These are phyloP conservation scores for Blumeria hordei DNA, from an alignment of 2,329 filamentous ascomycete species.

Conservation along the genomic window DNA sequence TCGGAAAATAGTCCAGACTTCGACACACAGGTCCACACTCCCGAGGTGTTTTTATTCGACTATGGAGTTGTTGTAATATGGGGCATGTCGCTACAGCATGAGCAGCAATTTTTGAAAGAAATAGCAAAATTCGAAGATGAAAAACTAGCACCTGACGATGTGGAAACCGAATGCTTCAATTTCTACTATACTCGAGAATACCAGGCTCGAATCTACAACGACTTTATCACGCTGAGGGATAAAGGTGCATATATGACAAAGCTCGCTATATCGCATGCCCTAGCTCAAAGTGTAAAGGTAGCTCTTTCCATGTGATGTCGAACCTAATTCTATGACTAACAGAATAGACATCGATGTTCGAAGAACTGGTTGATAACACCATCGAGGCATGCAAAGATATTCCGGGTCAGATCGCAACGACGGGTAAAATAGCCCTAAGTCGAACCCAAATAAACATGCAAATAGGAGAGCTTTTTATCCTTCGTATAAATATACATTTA, in stretches of 20 bases:
- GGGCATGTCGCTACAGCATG: constrained; percentile 84
- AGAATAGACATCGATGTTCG: constrained; percentile 65
- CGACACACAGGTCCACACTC: constrained; percentile 70
- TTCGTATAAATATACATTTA: constrained; percentile 92
- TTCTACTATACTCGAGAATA: constrained; percentile 98
- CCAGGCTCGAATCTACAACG: constrained; percentile 96
- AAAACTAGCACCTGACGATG: constrained; percentile 66
- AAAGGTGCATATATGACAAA: constrained; percentile 98
- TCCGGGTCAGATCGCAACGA: constrained; percentile 74
- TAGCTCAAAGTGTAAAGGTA: constrained; percentile 87
- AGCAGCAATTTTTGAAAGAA: constrained; percentile 78
- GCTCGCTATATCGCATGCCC: constrained; percentile 80
- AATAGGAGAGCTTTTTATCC: constrained; percentile 92
- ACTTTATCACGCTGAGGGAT: constrained; percentile 86
- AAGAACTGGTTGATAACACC: constrained; percentile 81
- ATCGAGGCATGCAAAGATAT: constrained; percentile 86
- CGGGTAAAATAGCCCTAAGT: constrained; percentile 73
- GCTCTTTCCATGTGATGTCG: constrained; percentile 2
- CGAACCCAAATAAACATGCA: constrained; percentile 96
- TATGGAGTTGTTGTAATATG: constrained; percentile 96
- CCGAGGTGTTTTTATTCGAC: constrained; percentile 88
- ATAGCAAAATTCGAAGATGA: constrained; percentile 85
- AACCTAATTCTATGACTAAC: background rate
- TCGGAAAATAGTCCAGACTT: constrained; percentile 36
- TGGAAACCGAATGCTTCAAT: constrained; percentile 94